Evolutionary conservation across 768 basidiomycete species (phyloP).

Genomic region (Suillus variegatus): DNA sequence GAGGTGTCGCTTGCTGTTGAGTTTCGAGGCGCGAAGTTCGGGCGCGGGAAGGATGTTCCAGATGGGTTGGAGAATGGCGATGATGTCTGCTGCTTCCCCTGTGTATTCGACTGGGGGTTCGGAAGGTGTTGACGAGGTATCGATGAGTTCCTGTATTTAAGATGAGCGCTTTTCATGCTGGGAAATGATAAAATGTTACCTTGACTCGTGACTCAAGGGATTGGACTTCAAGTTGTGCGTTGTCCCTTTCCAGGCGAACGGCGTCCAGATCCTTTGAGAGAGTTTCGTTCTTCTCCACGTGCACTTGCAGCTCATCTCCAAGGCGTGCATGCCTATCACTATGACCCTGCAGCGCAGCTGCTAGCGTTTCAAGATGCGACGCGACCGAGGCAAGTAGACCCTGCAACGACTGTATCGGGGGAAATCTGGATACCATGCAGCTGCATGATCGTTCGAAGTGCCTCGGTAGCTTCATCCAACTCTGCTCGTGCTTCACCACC

Average conservation of each 20-base stretch:
- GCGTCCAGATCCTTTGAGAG: conserved; percentile 56
- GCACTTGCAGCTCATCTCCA: conserved; percentile 50
- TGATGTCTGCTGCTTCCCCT: conserved; percentile 55
- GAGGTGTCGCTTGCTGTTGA: conserved; percentile 48
- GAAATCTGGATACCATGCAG: conserved; percentile 54
- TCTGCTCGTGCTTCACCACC: conserved; percentile 45
- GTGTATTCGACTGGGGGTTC: conserved; percentile 32
- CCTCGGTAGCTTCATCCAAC: conserved; percentile 49
- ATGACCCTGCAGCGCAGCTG: conserved; percentile 44
- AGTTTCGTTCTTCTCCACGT: conserved; percentile 47
- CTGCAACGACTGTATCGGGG: conserved; percentile 49
- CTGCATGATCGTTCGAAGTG: conserved; percentile 53
- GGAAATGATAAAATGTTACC: conserved; percentile 23
- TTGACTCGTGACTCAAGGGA: conserved; percentile 40
- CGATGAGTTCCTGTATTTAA: conserved; percentile 23
- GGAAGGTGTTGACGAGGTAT: conserved; percentile 20
- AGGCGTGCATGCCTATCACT: conserved; percentile 42
- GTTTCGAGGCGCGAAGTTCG: conserved; percentile 73
- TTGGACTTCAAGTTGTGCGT: conserved; percentile 43
- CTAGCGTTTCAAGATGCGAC: conserved; percentile 52
- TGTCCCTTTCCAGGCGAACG: conserved; percentile 51
- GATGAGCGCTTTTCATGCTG: conserved; percentile 7
- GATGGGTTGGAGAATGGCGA: conserved; percentile 65
- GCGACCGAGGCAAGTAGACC: conserved; percentile 50
- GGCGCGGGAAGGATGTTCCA: conserved; percentile 86